A percentile compares a stretch with the other conserved stretches of the same genome.
Conservation (phyloP, 495 filamentous ascomycete species). For the Extremus antarcticus region DNA sequence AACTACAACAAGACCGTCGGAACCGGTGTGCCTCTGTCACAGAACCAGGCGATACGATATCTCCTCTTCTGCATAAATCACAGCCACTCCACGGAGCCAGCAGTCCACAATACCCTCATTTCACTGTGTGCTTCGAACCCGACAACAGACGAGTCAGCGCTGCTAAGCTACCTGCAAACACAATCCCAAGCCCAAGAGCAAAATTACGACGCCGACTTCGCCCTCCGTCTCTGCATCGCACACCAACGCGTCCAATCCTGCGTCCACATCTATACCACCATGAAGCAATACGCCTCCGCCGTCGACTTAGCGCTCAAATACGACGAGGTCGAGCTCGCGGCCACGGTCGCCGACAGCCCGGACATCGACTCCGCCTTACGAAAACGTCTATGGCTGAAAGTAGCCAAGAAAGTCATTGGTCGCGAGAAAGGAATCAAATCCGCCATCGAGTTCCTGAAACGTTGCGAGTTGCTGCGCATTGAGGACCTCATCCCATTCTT, state of each 20-base stretch:
- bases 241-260: constrained; percentile 83
- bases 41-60: constrained; percentile 93
- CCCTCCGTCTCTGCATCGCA: constrained; percentile 87
- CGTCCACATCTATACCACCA: constrained; percentile 90
- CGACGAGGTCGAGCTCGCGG: constrained; percentile 78
- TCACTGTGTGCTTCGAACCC: constrained; percentile 87
- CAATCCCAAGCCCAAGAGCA: constrained; percentile 49
- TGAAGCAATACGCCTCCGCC: constrained; percentile 85
- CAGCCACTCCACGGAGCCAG: constrained; percentile 67
- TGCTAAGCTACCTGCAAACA: constrained; percentile 77
- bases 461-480: constrained; percentile 83
- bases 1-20: constrained; percentile 73
- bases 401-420: constrained; percentile 83
- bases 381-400: constrained; percentile 88
- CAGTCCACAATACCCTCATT: constrained; percentile 95
- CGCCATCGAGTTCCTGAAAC: constrained; percentile 85
- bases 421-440: constrained; percentile 81
- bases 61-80: constrained; percentile 88
- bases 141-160: constrained; percentile 67
- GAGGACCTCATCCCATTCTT: constrained; percentile 98
- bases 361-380: constrained; percentile 54
- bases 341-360: constrained; percentile 79
- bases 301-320: constrained; percentile 86
- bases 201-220: constrained; percentile 92
- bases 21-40: constrained; percentile 39